Percentiles rank a stretch among this genome's conserved stretches.
phyloP scores from a whole-genome alignment of 192 early-diverging fungal species.

The Podila epigama region DNA sequence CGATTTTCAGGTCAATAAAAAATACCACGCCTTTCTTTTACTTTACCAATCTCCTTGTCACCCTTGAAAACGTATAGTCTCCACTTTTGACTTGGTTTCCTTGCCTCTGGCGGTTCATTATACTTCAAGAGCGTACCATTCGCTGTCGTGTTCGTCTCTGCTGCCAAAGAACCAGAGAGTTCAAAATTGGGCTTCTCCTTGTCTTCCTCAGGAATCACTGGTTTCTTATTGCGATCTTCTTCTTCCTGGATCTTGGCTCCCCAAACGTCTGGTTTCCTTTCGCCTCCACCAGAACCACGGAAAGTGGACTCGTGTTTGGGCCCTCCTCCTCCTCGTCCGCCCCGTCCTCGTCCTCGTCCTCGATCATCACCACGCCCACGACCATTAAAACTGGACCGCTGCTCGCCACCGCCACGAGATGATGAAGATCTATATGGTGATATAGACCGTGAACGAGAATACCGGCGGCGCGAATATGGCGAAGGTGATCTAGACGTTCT shows the following conservation, averaged over 20 bases:
- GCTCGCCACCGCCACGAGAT: background rate
- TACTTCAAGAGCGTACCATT: conserved; percentile 93
- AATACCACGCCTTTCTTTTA: background rate
- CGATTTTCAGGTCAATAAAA: background rate
- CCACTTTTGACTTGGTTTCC: conserved; percentile 77
- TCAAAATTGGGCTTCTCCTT: conserved; percentile 86
- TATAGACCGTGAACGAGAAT: conserved; percentile 19
- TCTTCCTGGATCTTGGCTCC: conserved; percentile 41
- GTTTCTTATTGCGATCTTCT: conserved; percentile 36
- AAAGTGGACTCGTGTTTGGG: conserved; percentile 42
- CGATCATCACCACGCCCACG: conserved; percentile 1
- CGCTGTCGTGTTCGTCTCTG: conserved; percentile 82
- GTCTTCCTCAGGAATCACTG: conserved; percentile 38
- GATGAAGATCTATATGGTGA: conserved; percentile 6
- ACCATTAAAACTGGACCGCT: background rate
- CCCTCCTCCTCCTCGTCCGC: conserved; percentile 15
- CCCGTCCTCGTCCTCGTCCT: conserved; percentile 6
- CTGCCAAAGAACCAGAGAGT: conserved; percentile 85
- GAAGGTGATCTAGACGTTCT: background rate
- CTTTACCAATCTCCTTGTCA: conserved; percentile 79
- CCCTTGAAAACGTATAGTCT: conserved; percentile 96
- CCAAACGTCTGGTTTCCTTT: conserved; percentile 44
- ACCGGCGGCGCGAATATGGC: conserved; percentile 2
- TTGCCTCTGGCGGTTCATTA: conserved; percentile 90
- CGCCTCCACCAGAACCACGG: conserved; percentile 10